Evolutionary conservation across 129 eudicot species (phyloP).

Genomic region (Flaveria bidentis): DNA sequence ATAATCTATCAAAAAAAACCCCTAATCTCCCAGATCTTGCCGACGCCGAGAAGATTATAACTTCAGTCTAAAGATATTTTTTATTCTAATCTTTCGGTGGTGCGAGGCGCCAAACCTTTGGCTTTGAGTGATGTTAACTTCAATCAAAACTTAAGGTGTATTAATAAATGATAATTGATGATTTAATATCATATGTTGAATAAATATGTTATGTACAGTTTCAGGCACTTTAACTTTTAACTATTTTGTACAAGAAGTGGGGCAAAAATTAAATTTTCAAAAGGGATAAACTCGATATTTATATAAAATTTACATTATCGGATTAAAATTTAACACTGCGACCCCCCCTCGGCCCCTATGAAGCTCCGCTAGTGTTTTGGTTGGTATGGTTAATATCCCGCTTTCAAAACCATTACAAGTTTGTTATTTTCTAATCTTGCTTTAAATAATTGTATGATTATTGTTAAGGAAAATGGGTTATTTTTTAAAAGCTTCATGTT

Average conservation of each 20-base stretch:
- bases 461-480: too few relatives aligned
- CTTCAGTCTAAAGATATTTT: constrained; percentile 31
- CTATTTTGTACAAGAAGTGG: too few relatives aligned
- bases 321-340: too few relatives aligned
- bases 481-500: too few relatives aligned
- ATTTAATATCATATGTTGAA: background rate
- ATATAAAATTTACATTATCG: too few relatives aligned
- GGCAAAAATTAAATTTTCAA: too few relatives aligned
- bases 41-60: constrained; percentile 17
- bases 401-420: background rate
- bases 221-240: background rate
- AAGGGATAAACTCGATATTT: too few relatives aligned
- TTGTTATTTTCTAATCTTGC: too few relatives aligned
- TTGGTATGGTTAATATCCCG: background rate
- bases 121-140: constrained; percentile 26
- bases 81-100: constrained; percentile 17
- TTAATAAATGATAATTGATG: background rate
- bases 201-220: background rate
- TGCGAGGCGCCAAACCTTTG: constrained; percentile 41
- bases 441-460: too few relatives aligned
- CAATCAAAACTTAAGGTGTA: background rate
- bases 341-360: too few relatives aligned
- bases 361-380: too few relatives aligned
- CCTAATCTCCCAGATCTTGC: constrained; percentile 36
- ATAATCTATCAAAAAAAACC: constrained; percentile 8